phyloP scores from a whole-genome alignment of 106 monocot species.

The Gastrodia elata region DNA sequence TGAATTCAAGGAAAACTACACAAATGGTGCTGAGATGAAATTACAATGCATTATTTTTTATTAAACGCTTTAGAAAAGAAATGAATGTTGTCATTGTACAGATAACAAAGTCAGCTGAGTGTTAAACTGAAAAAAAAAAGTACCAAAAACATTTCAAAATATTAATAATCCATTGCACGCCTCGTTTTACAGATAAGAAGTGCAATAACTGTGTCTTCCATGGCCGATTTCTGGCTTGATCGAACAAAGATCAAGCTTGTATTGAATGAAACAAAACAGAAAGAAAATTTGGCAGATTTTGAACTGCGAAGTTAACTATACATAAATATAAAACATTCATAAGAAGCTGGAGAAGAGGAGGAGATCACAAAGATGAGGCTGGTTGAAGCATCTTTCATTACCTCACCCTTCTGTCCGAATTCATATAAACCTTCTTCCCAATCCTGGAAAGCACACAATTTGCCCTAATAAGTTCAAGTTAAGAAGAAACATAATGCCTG shows the following conservation, averaged over 20 bases:
- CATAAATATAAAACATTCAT: background rate
- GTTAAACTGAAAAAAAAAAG: too few species aligned
- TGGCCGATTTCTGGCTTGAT: background rate
- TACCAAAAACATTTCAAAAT: background rate
- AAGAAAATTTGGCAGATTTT: background rate
- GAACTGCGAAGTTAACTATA: background rate
- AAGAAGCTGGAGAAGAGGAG: background rate
- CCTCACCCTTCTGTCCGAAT: background rate
- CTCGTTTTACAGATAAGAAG: background rate
- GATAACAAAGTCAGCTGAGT: too few species aligned
- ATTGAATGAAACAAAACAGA: background rate
- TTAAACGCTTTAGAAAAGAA: too few species aligned
- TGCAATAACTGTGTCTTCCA: background rate
- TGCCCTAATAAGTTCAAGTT: background rate
- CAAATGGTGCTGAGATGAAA: too few species aligned
- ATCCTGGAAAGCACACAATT: slow-evolving; percentile 4
- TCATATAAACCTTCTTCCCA: background rate
- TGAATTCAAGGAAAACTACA: too few species aligned
- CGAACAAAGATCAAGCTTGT: background rate
- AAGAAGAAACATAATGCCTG: slow-evolving; percentile 3
- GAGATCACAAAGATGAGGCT: too few species aligned
- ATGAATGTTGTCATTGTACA: too few species aligned
- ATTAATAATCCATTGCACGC: too few species aligned
- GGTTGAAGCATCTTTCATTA: background rate
- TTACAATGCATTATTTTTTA: too few species aligned